Conservation (phyloP, 192 early-diverging fungal species). For the Coemansia sp. region DNA sequence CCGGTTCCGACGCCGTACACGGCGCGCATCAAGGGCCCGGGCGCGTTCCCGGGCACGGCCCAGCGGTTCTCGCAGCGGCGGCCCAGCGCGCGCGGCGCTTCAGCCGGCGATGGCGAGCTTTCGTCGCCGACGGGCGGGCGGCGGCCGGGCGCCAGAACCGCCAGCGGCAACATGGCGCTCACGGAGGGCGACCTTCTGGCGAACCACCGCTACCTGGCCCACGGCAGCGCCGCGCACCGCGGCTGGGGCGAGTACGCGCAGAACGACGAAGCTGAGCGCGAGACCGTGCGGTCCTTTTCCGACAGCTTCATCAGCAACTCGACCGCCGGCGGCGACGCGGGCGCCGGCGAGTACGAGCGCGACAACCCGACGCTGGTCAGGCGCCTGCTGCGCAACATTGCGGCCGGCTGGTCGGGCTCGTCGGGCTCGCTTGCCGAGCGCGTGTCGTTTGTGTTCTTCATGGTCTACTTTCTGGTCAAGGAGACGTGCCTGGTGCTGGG, state of each 20-base stretch:
- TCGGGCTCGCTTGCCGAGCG: constrained; percentile 34
- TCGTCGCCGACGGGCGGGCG: constrained; percentile 29
- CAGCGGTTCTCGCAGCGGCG: constrained; percentile 49
- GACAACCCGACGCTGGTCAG: constrained; percentile 46
- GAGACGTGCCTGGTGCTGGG: constrained; percentile 25
- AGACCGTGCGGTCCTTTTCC: constrained; percentile 33
- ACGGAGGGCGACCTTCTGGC: constrained; percentile 23
- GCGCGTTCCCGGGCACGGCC: constrained; percentile 49
- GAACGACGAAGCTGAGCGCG: constrained; percentile 21
- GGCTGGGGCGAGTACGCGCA: constrained; percentile 44
- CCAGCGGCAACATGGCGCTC: constrained; percentile 21
- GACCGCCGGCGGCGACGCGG: constrained; percentile 11
- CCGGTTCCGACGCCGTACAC: constrained; percentile 37
- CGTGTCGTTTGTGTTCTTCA: constrained; percentile 45
- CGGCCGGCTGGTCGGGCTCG: constrained; percentile 39
- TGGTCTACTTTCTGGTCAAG: constrained; percentile 51
- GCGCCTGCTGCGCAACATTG: constrained; percentile 45
- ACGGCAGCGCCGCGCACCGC: constrained; percentile 21
- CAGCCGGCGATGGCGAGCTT: constrained; percentile 12
- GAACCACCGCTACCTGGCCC: constrained; percentile 33
- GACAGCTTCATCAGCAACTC: constrained; percentile 53
- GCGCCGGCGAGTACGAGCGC: constrained; percentile 7
- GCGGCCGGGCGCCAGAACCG: constrained; percentile 3
- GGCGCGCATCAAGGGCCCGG: constrained; percentile 47
- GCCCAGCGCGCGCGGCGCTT: constrained; percentile 4